Evolutionary conservation across 768 basidiomycete genomes (phyloP), one percentile per base, ranked within the genome.

Genomic region (Naganishia vaughanmartiniae): DNA sequence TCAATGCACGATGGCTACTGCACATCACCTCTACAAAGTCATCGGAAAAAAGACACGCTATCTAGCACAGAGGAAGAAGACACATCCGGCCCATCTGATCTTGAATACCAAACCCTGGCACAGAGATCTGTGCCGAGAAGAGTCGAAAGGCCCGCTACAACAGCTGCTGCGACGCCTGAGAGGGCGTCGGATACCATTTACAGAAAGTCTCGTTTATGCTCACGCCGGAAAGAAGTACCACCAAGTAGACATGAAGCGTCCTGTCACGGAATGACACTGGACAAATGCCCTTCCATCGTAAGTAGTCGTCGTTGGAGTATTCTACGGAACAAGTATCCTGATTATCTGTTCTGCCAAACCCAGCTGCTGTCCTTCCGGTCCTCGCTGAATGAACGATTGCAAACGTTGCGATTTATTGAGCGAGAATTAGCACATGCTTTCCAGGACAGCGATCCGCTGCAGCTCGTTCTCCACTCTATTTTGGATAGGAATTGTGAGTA

Each of bases 31-130:
- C 12, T 21, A 2, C 36, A 42, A 19, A 36, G n/a, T n/a, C 24
- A 42, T 45, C 60, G 60, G 12, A n/a, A 24, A 9, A 63, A 42
- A 45, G 24, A 26, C 4, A 15, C 42, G 39, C 24, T 26, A 17
- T 63, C 60, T 12, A 45, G 60, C 15, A 45, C 60, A 11, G 57
- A 58, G 30, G 60, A 63, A 26, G 60, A 26, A 42, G 60, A 63
- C 19, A 46, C 60, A 12, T 63, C 60, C 19, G 60, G 42, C 26
- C 36, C 60, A 28, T 45, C 60, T 14, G 60, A 63, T 63, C 60
- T 63, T 2, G 39, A 45, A 34, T 30, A 42, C 24, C n/a, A 26
- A 30, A 46, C 7, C 24, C n/a, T 34, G 10, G 48, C n/a, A 26
- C 48, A 12, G n/a, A 51, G 12, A n/a, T 51, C 21, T 51, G 21